These are phyloP conservation scores for Graphiopsis chlorocephala DNA, from an alignment of 2,329 filamentous ascomycete species.

Conservation along the genomic window DNA sequence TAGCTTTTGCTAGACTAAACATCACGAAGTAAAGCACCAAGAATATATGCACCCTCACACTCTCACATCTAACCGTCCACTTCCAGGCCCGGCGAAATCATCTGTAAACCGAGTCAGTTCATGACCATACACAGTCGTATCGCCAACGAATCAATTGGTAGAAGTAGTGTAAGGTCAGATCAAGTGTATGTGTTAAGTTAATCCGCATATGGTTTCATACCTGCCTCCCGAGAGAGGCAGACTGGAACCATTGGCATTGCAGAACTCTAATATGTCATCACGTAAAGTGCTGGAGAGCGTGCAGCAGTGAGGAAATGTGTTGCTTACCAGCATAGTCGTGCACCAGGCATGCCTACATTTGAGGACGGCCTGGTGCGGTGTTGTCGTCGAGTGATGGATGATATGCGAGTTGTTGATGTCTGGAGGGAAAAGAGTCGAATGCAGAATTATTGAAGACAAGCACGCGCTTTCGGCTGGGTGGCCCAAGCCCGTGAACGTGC, in stretches of 20 bases:
- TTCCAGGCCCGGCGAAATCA: neutral
- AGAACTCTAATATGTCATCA: conserved; percentile 51
- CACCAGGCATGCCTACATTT: neutral
- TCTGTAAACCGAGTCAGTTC: neutral
- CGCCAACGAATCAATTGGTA: too few species aligned
- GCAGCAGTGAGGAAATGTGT: neutral
- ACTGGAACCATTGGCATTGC: conserved; percentile 46
- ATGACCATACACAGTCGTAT: neutral
- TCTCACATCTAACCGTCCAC: neutral
- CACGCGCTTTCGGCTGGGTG: neutral
- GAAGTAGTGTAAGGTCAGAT: conserved; percentile 38
- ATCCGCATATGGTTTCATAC: conserved; percentile 43
- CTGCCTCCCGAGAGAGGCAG: conserved; percentile 3
- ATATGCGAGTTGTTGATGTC: conserved; percentile 5
- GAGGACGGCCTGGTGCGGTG: neutral
- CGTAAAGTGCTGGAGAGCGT: neutral
- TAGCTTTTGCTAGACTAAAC: neutral
- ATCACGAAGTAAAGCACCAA: neutral
- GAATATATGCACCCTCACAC: neutral
- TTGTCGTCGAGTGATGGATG: neutral
- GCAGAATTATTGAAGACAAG: neutral
- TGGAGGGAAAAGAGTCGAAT: neutral
- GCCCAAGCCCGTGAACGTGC: neutral
- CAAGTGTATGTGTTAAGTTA: conserved; percentile 46
- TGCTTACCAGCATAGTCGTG: conserved; percentile 2